phyloP scores from a whole-genome alignment of 371 early-diverging fungal genomes.

The Mortierella sp. region DNA sequence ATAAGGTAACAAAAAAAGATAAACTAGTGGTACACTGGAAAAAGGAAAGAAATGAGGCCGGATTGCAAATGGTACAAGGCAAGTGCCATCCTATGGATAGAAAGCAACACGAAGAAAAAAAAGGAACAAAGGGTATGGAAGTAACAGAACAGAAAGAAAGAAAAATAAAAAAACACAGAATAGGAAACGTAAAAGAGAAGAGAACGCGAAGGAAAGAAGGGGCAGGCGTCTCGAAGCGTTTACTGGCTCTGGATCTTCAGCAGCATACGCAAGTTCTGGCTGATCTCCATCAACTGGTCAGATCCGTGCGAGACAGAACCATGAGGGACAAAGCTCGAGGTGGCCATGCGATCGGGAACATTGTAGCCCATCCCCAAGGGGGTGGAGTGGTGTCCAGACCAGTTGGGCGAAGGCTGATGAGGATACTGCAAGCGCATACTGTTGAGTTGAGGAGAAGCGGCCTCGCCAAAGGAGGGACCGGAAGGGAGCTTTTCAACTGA shows the following conservation, averaged over 20 bases:
- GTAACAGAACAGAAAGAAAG: neutral
- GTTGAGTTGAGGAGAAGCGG: slow-evolving; percentile 48
- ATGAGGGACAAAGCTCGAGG: slow-evolving; percentile 40
- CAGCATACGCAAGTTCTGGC: slow-evolving; percentile 57
- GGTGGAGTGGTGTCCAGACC: slow-evolving; percentile 33
- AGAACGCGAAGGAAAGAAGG: neutral
- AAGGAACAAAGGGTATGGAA: slow-evolving; percentile 1
- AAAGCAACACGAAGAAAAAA: slow-evolving; percentile 7
- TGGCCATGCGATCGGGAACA: slow-evolving; percentile 60
- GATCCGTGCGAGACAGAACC: slow-evolving; percentile 10
- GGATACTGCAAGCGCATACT: slow-evolving; percentile 28
- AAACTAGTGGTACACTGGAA: slow-evolving; percentile 23
- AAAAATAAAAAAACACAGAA: neutral
- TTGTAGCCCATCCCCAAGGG: slow-evolving; percentile 38
- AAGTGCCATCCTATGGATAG: slow-evolving; percentile 43
- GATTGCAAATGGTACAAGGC: neutral
- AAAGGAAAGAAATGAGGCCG: slow-evolving; percentile 4
- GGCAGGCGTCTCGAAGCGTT: neutral
- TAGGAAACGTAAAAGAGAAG: neutral
- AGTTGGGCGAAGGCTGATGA: slow-evolving; percentile 21
- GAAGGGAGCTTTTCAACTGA: slow-evolving; percentile 29
- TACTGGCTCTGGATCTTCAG: slow-evolving; percentile 61
- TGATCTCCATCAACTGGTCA: slow-evolving; percentile 57
- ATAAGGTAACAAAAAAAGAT: neutral
- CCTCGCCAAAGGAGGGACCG: slow-evolving; percentile 45